Base-by-base conservation (phyloP, 2,329 filamentous ascomycete genomes). In the Tolypocladium guangdongense region DNA sequence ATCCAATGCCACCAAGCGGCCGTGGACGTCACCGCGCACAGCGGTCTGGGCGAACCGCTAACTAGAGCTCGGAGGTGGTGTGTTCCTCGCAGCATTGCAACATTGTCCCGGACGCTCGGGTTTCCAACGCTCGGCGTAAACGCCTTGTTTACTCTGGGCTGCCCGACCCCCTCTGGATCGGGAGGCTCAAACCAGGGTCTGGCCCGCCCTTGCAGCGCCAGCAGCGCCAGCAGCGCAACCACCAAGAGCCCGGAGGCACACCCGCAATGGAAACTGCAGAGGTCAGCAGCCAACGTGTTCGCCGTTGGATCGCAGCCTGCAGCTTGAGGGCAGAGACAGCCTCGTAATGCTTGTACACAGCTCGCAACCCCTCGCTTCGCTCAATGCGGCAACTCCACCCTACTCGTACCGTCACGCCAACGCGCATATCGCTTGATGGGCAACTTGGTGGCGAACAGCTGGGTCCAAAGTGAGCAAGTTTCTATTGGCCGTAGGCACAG, bases 401-500 rank as follows among this genome's bases (percentile, higher is more conserved):
- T 33, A 20, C 14, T n/a, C n/a, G n/a, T n/a, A n/a, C 27, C 33
- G 16, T 36, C 41, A 7, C 18, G 24, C 43, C 30, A 18, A 47
- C 41, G 5, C 41, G 43, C 43, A 32, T 46, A 16, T 11, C 24
- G 41, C 41, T 18, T 7, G 16, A 11, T 30, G 24, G 24, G 16
- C 43, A 10, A n/a, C 41, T 32, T 18, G 56, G 45, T 59, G 57
- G 60, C 59, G 59, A 59, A 59, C 58, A 56, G 51, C 54, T 52
- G 58, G 49, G 58, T 22, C 51, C 52, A 45, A 36, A 11, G 27
- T 61, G 69, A 72, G 69, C 69, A 72, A 69, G 69, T 72, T 72
- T 71, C 62, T 57, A 72, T 72, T 71, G 69, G 69, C 60, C 47
- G 38, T 24, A 18, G 39, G 36, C 41, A 51, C 37, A 38, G 22